These are phyloP conservation scores for Thalassiosira livingstoniorum DNA, from an alignment of 352 stramenopile genomes.

Conservation along the genomic window DNA sequence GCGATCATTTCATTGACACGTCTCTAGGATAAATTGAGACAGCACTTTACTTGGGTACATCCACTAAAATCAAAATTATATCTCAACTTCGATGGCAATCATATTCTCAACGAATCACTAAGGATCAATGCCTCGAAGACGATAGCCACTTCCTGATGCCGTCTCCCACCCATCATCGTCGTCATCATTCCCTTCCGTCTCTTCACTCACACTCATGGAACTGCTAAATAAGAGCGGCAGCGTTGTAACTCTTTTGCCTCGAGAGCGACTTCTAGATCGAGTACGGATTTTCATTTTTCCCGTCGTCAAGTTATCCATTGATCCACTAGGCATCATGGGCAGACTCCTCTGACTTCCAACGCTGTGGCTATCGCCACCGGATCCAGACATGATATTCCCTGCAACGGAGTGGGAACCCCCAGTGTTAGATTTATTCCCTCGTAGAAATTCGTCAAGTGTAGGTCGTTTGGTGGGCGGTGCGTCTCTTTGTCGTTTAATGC, in stretches of 20 bases:
- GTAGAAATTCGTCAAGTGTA: slow-evolving; percentile 35
- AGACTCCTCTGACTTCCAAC: slow-evolving; percentile 28
- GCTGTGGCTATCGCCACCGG: slow-evolving; percentile 27
- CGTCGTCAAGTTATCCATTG: slow-evolving; percentile 42
- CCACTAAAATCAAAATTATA: too few relatives aligned
- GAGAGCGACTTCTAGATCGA: slow-evolving; percentile 30
- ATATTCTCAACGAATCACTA: too few relatives aligned
- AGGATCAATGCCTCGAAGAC: slow-evolving; percentile 51
- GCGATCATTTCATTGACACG: too few relatives aligned
- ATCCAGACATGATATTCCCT: slow-evolving; percentile 18
- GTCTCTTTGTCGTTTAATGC: slow-evolving; percentile 22
- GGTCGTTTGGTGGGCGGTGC: slow-evolving; percentile 9
- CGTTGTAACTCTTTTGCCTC: slow-evolving; percentile 44
- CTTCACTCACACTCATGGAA: slow-evolving; percentile 60
- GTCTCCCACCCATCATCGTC: slow-evolving; percentile 54
- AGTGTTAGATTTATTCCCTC: slow-evolving; percentile 21
- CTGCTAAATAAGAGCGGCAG: slow-evolving; percentile 53
- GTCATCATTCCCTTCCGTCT: slow-evolving; percentile 45
- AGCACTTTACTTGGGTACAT: too few relatives aligned
- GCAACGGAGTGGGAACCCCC: slow-evolving; percentile 34
- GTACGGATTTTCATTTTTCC: slow-evolving; percentile 52
- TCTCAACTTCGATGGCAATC: too few relatives aligned
- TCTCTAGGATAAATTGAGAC: too few relatives aligned
- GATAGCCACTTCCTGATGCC: slow-evolving; percentile 49
- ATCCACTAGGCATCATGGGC: slow-evolving; percentile 32